These are phyloP conservation scores for Penicillium rolfsii DNA, from an alignment of 2,329 filamentous ascomycete genomes.

Conservation along the genomic window DNA sequence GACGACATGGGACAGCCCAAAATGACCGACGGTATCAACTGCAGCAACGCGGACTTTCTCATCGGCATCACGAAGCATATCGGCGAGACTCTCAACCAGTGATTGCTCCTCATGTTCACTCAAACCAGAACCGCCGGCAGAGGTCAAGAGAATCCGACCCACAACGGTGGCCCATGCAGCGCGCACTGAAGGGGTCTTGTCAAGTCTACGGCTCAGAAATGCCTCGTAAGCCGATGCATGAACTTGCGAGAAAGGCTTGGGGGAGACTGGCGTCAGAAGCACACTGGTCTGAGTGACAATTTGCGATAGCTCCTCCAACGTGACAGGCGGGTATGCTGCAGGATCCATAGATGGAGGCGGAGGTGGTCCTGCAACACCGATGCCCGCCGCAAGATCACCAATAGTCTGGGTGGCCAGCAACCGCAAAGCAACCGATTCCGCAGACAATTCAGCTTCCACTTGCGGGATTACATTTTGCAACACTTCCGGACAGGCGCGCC, in stretches of 20 bases:
- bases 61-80: slow-evolving; percentile 83
- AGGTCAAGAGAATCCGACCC: slow-evolving; percentile 86
- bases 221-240: slow-evolving; percentile 78
- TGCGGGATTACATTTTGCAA: slow-evolving; percentile 93
- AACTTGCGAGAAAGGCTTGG: slow-evolving; percentile 84
- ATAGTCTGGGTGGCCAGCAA: slow-evolving; percentile 90
- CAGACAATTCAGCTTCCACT: slow-evolving; percentile 86
- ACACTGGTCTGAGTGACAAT: slow-evolving; percentile 60
- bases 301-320: slow-evolving; percentile 51
- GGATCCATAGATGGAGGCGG: slow-evolving; percentile 74
- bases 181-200: slow-evolving; percentile 81
- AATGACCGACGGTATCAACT: slow-evolving; percentile 80
- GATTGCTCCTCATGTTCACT: slow-evolving; percentile 78
- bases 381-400: slow-evolving; percentile 91
- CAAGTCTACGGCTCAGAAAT: slow-evolving; percentile 82
- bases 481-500: slow-evolving; percentile 86
- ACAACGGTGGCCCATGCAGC: slow-evolving; percentile 83
- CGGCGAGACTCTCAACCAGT: slow-evolving; percentile 73
- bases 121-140: slow-evolving; percentile 84
- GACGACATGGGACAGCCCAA: slow-evolving; percentile 79
- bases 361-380: slow-evolving; percentile 86
- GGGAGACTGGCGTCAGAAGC: slow-evolving; percentile 80
- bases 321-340: slow-evolving; percentile 74
- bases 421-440: slow-evolving; percentile 84
- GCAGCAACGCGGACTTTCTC: slow-evolving; percentile 89